Base-by-base conservation (phyloP, 2,329 filamentous ascomycete species). In the Talaromyces sp. region DNA sequence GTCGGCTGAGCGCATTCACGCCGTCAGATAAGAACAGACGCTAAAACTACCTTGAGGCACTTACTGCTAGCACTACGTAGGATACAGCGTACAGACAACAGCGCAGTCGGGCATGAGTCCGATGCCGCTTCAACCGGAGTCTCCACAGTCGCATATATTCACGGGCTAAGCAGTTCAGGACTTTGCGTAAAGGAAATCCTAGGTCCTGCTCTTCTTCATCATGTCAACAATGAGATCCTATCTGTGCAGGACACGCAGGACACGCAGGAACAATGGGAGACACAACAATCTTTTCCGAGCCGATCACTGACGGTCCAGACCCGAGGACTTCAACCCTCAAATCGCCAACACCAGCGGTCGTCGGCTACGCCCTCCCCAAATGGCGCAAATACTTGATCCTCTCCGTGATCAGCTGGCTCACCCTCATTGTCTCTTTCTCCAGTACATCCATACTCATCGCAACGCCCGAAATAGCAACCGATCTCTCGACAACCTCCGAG, bases 381-480 rank as follows among this genome's bases (percentile, higher is more conserved):
- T 78, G 76, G 76, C 72, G 71, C 28, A 80, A 80, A 70, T 72
- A 65, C 23, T 67, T 79, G 23, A 77, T 80, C 28, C 69, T 79
- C 44, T 78, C 79, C 65, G 66, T 73, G 11, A 73, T 75, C 28
- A 77, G 75, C 64, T 80, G 76, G 76, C 75, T 77, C 69, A 75
- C 77, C 1, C 68, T 80, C 5, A 70, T 74, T 1, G 71, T 75
- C 7, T 77, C 77, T 42, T 80, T 78, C 65, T 77, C 75, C n/a
- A 76, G 73, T 64, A 79, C 78, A 11, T 76, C 77, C 3, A 65
- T 80, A 18, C 68, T 80, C 12, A 73, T 75, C 21, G 78, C 77
- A 1, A 71, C 70, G 5, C 71, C 71, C 12, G 76, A 80, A 66
- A 79, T 80, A 61, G 73, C 76, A 3, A 56, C 59, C 7, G 75